Evolutionary conservation across 345 rosid genomes (phyloP).

Genomic region (Pistacia atlantica): DNA sequence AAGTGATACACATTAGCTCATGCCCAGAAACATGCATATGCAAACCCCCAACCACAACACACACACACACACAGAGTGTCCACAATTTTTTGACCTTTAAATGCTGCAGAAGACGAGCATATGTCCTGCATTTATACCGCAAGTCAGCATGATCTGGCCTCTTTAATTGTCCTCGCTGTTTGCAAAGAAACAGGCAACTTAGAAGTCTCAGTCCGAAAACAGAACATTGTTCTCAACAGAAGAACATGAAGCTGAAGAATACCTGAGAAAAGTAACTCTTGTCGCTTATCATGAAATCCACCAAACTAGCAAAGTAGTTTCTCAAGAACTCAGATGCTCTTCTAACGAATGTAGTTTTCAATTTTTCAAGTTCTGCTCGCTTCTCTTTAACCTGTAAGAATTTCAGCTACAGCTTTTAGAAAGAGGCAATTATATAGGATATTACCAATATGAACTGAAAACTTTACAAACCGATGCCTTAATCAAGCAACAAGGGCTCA

Average conservation of each 20-base stretch:
- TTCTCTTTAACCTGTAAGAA: constrained; percentile 79
- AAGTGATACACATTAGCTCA: neutral
- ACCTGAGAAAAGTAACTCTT: constrained; percentile 99
- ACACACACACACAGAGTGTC: neutral
- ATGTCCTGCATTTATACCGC: constrained; percentile 97
- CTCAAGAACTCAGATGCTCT: constrained; percentile 97
- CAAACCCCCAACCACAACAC: neutral
- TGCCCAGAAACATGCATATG: neutral
- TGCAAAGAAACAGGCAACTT: constrained; percentile 24
- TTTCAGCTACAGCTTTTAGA: constrained; percentile 14
- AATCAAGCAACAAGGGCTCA: neutral
- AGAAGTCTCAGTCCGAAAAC: constrained; percentile 16
- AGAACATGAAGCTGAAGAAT: constrained; percentile 13
- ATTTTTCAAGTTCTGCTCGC: constrained; percentile 76
- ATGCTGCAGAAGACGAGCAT: constrained; percentile 98
- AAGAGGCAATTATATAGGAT: neutral
- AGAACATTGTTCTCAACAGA: constrained; percentile 13
- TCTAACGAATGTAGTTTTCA: constrained; percentile 79
- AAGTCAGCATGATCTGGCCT: constrained; percentile 99
- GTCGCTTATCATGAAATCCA: constrained; percentile 98
- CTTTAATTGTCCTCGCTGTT: constrained; percentile 96
- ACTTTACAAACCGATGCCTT: neutral
- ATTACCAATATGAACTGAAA: neutral
- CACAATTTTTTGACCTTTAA: constrained; percentile 60
- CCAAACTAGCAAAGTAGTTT: constrained; percentile 95